These are phyloP conservation scores for Zygoascus flipseniorum DNA, from an alignment of 805 yeast genomes.

Conservation along the genomic window DNA sequence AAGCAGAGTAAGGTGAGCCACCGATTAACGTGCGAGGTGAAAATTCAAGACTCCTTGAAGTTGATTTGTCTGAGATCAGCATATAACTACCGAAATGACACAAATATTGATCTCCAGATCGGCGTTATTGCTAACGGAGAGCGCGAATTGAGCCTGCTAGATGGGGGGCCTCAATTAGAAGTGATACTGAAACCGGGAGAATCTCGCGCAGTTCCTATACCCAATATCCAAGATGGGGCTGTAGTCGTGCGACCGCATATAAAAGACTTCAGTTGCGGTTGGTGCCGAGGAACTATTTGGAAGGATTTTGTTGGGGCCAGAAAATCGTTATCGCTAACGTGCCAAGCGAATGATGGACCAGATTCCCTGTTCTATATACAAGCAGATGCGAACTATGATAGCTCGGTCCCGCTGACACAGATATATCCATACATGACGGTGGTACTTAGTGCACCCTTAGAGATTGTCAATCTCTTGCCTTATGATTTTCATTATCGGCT, in stretches of 20 bases:
- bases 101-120: constrained; percentile 47
- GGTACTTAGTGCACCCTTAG: constrained; percentile 74
- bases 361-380: constrained; percentile 48
- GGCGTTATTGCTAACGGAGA: constrained; percentile 31
- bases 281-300: constrained; percentile 73
- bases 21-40: constrained; percentile 64
- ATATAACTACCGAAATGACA: constrained; percentile 55
- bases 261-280: constrained; percentile 42
- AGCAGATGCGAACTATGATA: constrained; percentile 56
- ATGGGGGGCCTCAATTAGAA: constrained; percentile 10
- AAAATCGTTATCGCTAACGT: constrained; percentile 35
- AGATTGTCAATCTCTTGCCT: constrained; percentile 78
- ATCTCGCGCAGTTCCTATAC: constrained; percentile 65
- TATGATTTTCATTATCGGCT: constrained; percentile 67
- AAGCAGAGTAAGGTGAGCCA: constrained; percentile 55
- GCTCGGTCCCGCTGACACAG: constrained; percentile 59
- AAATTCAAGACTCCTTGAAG: constrained; percentile 68
- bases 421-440: constrained; percentile 81
- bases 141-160: constrained; percentile 21
- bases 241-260: constrained; percentile 57
- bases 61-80: constrained; percentile 72
- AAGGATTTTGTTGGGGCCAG: constrained; percentile 35
- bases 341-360: not conserved
- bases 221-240: constrained; percentile 48
- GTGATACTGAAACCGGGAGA: constrained; percentile 46